These are phyloP conservation scores for Malbranchea zuffiana DNA, from an alignment of 2,329 filamentous ascomycete genomes.

Conservation along the genomic window DNA sequence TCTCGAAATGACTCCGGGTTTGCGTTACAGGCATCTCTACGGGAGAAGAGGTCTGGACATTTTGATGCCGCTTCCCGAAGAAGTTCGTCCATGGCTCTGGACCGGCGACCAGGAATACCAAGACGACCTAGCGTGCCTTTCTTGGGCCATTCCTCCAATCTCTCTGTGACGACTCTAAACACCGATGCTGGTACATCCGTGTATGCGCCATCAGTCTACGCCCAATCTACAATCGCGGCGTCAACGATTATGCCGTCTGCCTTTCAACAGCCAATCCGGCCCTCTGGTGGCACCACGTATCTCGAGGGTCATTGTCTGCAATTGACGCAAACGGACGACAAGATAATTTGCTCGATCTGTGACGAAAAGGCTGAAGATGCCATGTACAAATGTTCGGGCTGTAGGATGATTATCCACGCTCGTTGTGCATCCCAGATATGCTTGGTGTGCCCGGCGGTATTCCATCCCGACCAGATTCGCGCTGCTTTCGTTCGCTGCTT, in stretches of 20 bases:
- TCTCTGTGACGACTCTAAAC: constrained; percentile 36
- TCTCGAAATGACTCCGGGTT: constrained; percentile 88
- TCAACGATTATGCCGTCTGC: constrained; percentile 41
- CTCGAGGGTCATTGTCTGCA: constrained; percentile 41
- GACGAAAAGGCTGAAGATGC: constrained; percentile 50
- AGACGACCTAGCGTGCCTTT: constrained; percentile 61
- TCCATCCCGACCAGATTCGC: constrained; percentile 55
- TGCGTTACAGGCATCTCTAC: constrained; percentile 69
- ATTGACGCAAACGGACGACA: constrained; percentile 35
- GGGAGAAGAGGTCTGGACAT: constrained; percentile 89
- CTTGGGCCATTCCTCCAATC: constrained; percentile 46
- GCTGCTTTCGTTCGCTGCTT: constrained; percentile 60
- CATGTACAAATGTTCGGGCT: constrained; percentile 40
- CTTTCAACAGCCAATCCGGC: constrained; percentile 20
- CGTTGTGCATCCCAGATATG: constrained; percentile 51
- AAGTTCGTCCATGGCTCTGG: constrained; percentile 85
- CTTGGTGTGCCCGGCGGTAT: constrained; percentile 56
- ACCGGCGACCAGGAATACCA: constrained; percentile 47
- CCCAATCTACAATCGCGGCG: constrained; percentile 41
- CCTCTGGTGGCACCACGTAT: constrained; percentile 25
- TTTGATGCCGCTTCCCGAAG: constrained; percentile 73
- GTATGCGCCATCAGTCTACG: constrained; percentile 41
- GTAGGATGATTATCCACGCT: constrained; percentile 44
- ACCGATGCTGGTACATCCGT: constrained; percentile 23
- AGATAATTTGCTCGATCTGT: constrained; percentile 37